Conservation (phyloP, 1,284 basidiomycete species). For the Sporisorium scitamineum region DNA sequence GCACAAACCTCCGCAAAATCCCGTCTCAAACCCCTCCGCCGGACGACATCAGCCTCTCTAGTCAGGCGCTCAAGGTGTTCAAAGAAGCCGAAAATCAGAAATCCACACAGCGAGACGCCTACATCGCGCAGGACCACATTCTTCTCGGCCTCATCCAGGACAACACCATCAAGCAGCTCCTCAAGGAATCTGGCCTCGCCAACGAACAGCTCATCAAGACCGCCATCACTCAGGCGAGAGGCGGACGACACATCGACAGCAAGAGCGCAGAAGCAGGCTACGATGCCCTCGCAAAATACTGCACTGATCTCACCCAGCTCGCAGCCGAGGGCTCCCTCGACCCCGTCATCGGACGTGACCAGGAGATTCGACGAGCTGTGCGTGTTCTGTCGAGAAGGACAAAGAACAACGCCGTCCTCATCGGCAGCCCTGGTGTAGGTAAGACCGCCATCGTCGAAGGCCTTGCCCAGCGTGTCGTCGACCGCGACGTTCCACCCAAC, state of each 20-base stretch:
- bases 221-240: constrained; percentile 82
- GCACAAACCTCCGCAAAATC: constrained; percentile 61
- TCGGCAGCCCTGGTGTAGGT: constrained; percentile 74
- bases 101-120: constrained; percentile 79
- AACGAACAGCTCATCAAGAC: constrained; percentile 79
- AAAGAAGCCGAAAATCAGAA: constrained; percentile 62
- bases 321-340: constrained; percentile 73
- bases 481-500: constrained; percentile 91
- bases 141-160: constrained; percentile 83
- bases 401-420: constrained; percentile 91
- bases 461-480: constrained; percentile 93
- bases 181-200: constrained; percentile 82
- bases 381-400: constrained; percentile 73
- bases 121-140: constrained; percentile 89
- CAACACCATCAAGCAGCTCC: constrained; percentile 75
- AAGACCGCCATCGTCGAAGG: constrained; percentile 87
- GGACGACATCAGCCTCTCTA: constrained; percentile 61
- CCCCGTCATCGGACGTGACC: constrained; percentile 73
- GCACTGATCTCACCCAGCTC: constrained; percentile 74
- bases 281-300: constrained; percentile 70
- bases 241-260: constrained; percentile 83
- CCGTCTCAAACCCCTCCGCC: constrained; percentile 64
- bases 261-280: constrained; percentile 74
- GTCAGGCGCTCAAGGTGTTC: constrained; percentile 58
- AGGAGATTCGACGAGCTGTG: constrained; percentile 67